Percentiles rank a stretch among this genome's conserved stretches.
These are phyloP conservation scores for Pichia californica DNA, from an alignment of 805 yeast species.

Conservation along the genomic window DNA sequence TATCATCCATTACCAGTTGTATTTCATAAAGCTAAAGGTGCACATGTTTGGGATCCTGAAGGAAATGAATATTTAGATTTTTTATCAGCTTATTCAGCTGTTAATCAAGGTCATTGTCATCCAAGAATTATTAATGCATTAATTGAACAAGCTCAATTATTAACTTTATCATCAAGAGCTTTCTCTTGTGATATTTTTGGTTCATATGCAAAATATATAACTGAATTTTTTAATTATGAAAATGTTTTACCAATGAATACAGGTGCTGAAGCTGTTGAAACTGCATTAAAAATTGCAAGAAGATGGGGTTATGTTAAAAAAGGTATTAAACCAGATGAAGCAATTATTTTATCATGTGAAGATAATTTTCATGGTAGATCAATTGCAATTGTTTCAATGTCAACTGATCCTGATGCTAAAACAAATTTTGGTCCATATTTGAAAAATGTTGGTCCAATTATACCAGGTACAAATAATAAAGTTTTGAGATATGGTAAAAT, in stretches of 20 bases:
- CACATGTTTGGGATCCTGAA: slow-evolving; percentile 97
- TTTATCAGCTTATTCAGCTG: slow-evolving; percentile 92
- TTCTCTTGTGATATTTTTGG: slow-evolving; percentile 79
- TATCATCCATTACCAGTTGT: slow-evolving; percentile 97
- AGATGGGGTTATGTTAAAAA: slow-evolving; percentile 94
- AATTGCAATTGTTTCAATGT: slow-evolving; percentile 89
- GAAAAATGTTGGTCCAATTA: slow-evolving; percentile 73
- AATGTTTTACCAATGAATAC: slow-evolving; percentile 97
- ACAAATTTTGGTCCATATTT: slow-evolving; percentile 86
- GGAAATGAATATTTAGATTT: slow-evolving; percentile 92
- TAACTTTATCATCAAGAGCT: slow-evolving; percentile 88
- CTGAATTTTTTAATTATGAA: slow-evolving; percentile 86
- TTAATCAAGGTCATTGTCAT: slow-evolving; percentile 97
- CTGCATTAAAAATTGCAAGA: slow-evolving; percentile 89
- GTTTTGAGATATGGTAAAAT: slow-evolving; percentile 74
- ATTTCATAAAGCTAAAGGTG: slow-evolving; percentile 78
- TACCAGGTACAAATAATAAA: slow-evolving; percentile 64
- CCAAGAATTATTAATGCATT: slow-evolving; percentile 85
- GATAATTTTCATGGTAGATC: slow-evolving; percentile 97
- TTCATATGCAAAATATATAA: slow-evolving; percentile 75
- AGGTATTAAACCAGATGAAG: slow-evolving; percentile 76
- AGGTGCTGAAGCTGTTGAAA: slow-evolving; percentile 98
- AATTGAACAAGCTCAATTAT: slow-evolving; percentile 74
- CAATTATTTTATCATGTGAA: slow-evolving; percentile 79
- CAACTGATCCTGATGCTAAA: slow-evolving; percentile 87